Percentiles rank a stretch among this genome's conserved stretches.
Conservation (phyloP, 106 monocot species). For the Platanthera guangdongensis region DNA sequence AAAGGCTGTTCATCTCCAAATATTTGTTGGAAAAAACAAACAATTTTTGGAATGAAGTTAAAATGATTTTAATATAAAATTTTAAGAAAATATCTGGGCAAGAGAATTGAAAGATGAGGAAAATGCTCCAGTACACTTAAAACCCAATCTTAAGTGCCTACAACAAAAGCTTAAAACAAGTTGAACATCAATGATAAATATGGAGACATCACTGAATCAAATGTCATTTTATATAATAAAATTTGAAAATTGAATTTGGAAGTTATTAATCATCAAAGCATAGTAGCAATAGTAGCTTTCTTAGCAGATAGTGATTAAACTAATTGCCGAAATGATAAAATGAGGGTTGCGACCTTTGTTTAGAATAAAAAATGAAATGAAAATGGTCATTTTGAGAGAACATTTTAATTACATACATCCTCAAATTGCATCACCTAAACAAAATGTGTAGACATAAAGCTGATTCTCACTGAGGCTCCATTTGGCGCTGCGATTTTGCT, state of each 20-base stretch:
- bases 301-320: neutral
- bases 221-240: neutral
- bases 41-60: neutral
- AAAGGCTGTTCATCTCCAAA: neutral
- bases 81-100: neutral
- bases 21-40: neutral
- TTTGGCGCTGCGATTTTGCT: too few species aligned
- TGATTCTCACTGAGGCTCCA: neutral
- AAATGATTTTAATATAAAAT: neutral
- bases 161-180: neutral
- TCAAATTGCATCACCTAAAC: too few species aligned
- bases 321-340: neutral
- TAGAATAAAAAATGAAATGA: neutral
- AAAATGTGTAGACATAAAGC: neutral
- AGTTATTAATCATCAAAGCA: neutral
- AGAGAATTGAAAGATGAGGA: neutral
- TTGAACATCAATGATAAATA: neutral
- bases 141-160: neutral
- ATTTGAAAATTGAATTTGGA: neutral
- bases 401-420: neutral
- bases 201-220: neutral
- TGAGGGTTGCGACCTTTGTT: neutral
- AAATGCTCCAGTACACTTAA: neutral
- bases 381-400: neutral
- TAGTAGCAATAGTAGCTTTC: neutral